Conservation (phyloP, 2,329 filamentous ascomycete species). For the Pyrenophora graminea region DNA sequence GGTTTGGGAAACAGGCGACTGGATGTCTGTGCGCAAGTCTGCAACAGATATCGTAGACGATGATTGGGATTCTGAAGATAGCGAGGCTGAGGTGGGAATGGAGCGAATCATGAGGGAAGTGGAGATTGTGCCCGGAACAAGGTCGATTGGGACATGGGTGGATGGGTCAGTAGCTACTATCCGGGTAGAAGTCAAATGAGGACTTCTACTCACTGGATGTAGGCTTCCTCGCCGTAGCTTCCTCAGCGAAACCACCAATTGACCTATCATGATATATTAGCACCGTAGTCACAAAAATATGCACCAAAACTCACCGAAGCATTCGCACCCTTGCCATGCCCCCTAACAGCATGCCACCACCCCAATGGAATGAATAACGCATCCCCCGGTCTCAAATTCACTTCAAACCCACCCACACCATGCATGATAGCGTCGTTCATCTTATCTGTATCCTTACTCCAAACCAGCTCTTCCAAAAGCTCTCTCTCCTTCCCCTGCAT, state of each 20-base stretch:
- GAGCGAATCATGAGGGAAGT: constrained; percentile 78
- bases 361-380: constrained; percentile 77
- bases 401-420: constrained; percentile 31
- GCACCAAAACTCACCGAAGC: constrained; percentile 54
- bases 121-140: constrained; percentile 77
- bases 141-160: constrained; percentile 81
- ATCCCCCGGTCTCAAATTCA: constrained; percentile 66
- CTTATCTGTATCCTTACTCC: constrained; percentile 53
- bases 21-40: constrained; percentile 71
- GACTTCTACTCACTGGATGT: background rate
- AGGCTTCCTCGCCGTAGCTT: background rate
- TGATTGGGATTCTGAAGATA: constrained; percentile 51
- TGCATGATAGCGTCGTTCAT: constrained; percentile 1
- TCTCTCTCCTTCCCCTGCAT: constrained; percentile 78
- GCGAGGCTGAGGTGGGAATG: constrained; percentile 61
- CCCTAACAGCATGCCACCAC: constrained; percentile 86
- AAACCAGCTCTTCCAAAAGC: constrained; percentile 70
- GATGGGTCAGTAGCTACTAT: constrained; percentile 73
- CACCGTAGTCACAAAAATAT: constrained; percentile 19
- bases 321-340: constrained; percentile 61
- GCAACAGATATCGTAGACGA: constrained; percentile 61
- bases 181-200: constrained; percentile 63
- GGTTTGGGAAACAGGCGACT: constrained; percentile 89
- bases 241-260: constrained; percentile 81
- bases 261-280: constrained; percentile 48